phyloP scores from a whole-genome alignment of 148 eudicot genomes.

The Rhododendron griersonianum region DNA sequence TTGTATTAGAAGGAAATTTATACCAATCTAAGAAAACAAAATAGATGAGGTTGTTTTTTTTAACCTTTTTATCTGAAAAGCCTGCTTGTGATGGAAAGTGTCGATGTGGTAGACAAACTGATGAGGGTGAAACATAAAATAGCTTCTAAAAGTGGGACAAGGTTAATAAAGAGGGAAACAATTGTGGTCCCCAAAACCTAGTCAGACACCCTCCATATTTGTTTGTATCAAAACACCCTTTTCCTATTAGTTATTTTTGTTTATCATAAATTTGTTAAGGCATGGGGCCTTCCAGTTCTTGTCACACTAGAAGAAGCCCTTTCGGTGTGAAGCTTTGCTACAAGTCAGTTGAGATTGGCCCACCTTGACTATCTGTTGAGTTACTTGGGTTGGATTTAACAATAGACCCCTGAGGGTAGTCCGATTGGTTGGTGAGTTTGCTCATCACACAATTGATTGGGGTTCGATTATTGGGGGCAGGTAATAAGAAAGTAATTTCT shows the following conservation, averaged over 20 bases:
- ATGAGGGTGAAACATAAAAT: conserved; percentile 26
- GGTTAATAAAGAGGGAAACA: conserved; percentile 16
- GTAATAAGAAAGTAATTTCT: background rate
- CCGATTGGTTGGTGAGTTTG: background rate
- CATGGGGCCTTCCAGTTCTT: conserved; percentile 13
- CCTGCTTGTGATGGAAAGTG: background rate
- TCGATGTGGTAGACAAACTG: conserved; percentile 25
- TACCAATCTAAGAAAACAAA: conserved; percentile 2
- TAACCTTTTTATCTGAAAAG: background rate
- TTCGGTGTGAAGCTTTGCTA: conserved; percentile 30
- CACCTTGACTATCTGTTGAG: conserved; percentile 15
- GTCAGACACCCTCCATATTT: conserved; percentile 25
- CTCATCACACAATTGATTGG: background rate
- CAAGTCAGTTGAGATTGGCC: conserved; percentile 16
- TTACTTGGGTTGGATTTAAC: background rate
- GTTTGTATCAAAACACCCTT: conserved; percentile 4
- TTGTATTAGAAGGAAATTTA: conserved; percentile 11
- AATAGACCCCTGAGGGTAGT: background rate
- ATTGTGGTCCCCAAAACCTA: conserved; percentile 22
- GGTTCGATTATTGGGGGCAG: background rate
- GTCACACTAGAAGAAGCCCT: conserved; percentile 17
- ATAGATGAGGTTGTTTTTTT: background rate
- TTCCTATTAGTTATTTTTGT: background rate
- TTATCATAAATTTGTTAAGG: background rate
- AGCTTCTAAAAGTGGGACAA: conserved; percentile 22